Percentiles rank a stretch among this genome's conserved stretches.
Conservation (phyloP, 306 rosid species). For the Rosa multiflora region DNA sequence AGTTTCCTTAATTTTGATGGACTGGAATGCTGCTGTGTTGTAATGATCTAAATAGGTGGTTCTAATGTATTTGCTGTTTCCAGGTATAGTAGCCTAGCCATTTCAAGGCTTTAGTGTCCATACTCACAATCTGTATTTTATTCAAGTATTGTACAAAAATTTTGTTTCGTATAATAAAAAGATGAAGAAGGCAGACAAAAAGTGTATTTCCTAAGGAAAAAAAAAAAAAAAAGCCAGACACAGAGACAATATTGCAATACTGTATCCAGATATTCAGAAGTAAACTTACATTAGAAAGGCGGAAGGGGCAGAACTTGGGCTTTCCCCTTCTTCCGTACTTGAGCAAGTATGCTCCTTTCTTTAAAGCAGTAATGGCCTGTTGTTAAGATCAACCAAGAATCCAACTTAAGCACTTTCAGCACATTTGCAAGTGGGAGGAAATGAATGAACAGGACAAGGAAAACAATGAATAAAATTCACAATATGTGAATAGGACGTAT, state of each 20-base stretch:
- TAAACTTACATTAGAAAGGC: slow-evolving; percentile 89
- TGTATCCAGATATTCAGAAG: slow-evolving; percentile 24
- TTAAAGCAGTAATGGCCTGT: slow-evolving; percentile 96
- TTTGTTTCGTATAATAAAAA: not conserved
- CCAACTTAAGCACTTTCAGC: slow-evolving; percentile 27
- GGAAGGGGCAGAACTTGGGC: slow-evolving; percentile 95
- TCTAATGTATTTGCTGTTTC: not conserved
- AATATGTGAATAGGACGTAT: not conserved
- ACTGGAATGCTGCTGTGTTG: not conserved
- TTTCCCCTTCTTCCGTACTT: slow-evolving; percentile 99
- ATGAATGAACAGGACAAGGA: not conserved
- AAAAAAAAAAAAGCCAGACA: slow-evolving; percentile 4
- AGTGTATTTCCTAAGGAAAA: slow-evolving; percentile 4
- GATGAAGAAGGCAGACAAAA: slow-evolving; percentile 12
- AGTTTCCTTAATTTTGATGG: not conserved
- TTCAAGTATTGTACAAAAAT: not conserved
- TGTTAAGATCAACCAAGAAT: slow-evolving; percentile 33
- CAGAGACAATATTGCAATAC: slow-evolving; percentile 9
- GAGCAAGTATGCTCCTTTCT: slow-evolving; percentile 94
- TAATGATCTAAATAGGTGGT: not conserved
- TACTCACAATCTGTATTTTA: not conserved
- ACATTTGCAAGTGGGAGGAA: slow-evolving; percentile 15
- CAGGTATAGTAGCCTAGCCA: not conserved
- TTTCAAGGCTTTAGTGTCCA: not conserved
- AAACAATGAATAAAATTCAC: not conserved